Evolutionary conservation across 257 asterid genomes (phyloP).

Genomic region (Echium plantagineum): DNA sequence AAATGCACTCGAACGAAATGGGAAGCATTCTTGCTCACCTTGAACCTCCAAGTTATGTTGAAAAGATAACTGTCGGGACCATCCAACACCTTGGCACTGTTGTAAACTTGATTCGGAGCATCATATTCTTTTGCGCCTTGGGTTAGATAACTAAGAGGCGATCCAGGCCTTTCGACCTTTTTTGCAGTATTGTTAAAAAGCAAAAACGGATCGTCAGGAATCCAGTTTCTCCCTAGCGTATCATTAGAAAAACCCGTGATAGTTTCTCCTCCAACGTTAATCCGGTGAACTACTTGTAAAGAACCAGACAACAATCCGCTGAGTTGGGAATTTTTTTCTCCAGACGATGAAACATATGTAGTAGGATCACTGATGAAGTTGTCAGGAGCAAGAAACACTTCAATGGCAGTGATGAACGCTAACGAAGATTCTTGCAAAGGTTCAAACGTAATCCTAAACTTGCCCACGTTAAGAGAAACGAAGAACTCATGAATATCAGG

Average conservation of each 20-base stretch:
- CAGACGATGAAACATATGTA: slow-evolving; percentile 1
- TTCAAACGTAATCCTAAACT: slow-evolving; percentile 24
- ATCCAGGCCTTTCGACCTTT: not conserved
- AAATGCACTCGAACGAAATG: slow-evolving; percentile 46
- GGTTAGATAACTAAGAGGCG: not conserved
- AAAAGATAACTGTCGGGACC: not conserved
- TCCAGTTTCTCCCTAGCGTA: slow-evolving; percentile 35
- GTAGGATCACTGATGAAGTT: slow-evolving; percentile 10
- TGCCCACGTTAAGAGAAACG: no score
- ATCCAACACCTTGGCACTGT: slow-evolving; percentile 27
- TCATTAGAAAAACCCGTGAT: slow-evolving; percentile 23
- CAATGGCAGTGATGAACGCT: slow-evolving; percentile 58
- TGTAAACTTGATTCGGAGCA: slow-evolving; percentile 40
- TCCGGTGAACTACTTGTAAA: slow-evolving; percentile 31
- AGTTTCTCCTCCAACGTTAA: slow-evolving; percentile 40
- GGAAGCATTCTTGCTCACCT: slow-evolving; percentile 14
- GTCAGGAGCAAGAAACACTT: slow-evolving; percentile 35
- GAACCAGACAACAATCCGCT: slow-evolving; percentile 4
- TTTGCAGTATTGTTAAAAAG: not conserved
- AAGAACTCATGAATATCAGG: slow-evolving; percentile 35
- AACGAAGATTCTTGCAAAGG: slow-evolving; percentile 19
- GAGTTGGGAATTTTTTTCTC: not conserved
- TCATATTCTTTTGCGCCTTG: slow-evolving; percentile 11
- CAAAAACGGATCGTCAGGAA: slow-evolving; percentile 34
- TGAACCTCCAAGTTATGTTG: slow-evolving; percentile 40